Conservation (phyloP, 768 basidiomycete genomes). For the Daedaleopsis sinensis region DNA sequence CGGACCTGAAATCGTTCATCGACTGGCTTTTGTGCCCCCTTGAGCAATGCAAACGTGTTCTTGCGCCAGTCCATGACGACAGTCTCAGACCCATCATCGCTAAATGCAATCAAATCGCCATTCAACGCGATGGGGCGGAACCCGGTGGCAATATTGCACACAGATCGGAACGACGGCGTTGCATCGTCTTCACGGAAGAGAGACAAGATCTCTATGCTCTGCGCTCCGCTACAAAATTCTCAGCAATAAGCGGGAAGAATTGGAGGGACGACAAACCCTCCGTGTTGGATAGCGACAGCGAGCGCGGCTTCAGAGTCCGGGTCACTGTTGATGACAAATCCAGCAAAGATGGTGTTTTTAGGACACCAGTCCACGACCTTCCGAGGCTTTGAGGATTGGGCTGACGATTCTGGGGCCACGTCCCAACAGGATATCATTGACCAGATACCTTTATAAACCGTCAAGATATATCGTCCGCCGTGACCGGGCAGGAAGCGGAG, state of each 20-base stretch:
- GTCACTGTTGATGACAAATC: conserved; percentile 53
- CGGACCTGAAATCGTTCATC: conserved; percentile 36
- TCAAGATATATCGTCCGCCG: conserved; percentile 48
- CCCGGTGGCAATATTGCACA: conserved; percentile 34
- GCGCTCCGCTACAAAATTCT: conserved; percentile 17
- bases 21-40: conserved; percentile 36
- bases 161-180: conserved; percentile 3
- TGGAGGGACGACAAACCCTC: conserved; percentile 8
- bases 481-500: conserved; percentile 55
- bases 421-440: conserved; percentile 59
- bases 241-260: neutral
- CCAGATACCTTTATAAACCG: conserved; percentile 65
- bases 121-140: conserved; percentile 51
- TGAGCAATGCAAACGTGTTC: conserved; percentile 48
- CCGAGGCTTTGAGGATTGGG: neutral
- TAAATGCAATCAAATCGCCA: conserved; percentile 56
- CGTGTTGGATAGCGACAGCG: conserved; percentile 47
- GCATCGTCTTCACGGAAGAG: conserved; percentile 22
- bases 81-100: conserved; percentile 54
- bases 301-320: conserved; percentile 46
- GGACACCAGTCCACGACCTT: conserved; percentile 49
- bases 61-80: conserved; percentile 60
- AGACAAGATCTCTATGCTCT: conserved; percentile 34
- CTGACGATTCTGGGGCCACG: conserved; percentile 23
- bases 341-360: conserved; percentile 54